Evolutionary conservation across 331 rosid genomes (phyloP), one percentile per base, ranked within the genome.

Genomic region (Phaseolus coccineus): DNA sequence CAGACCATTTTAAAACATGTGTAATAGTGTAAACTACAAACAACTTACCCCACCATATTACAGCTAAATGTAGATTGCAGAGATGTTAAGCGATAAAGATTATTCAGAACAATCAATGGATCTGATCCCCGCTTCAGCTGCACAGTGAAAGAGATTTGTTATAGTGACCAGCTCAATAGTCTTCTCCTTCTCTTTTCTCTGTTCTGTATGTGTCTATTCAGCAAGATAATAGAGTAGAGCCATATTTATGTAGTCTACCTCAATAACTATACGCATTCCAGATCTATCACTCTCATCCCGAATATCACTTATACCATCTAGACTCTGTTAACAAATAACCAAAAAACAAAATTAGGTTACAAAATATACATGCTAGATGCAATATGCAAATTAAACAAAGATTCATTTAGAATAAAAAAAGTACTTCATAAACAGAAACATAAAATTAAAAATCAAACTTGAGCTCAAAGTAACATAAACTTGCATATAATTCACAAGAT

Each of bases 41-140:
- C 30, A 79, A 88, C 98, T 93, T 86, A 95, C 99, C 99, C 96
- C 77, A 93, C 99, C 98, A 95, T 93, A 84, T 95, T 95, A 83
- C 99, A 95, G 88, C 94, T 93, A 87, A 95, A 95, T 70, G 96
- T 70, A 55, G 97, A 90, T 78, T 90, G 98, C 74, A 93, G 93
- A 76, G 98, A 83, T 44, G 98, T 95, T 46, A 95, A 83, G 31
- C 99, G 94, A 77, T 86, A 95, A 57, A 93, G 92, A 88, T 93
- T 93, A 88, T 95, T 95, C 74, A 90, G 73, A 77, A 95, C 91
- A 87, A 95, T 87, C 65, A 87, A 87, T 74, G 98, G 92, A 35
- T 93, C 97, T 14, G 93, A 87, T 85, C 98, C 98, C 46, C 97
- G 91, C 87, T 91, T 95, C 39, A 93, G 92, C 97, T 95, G 96